Conservation (phyloP, 306 rosid species). For the Dryas drummondii region DNA sequence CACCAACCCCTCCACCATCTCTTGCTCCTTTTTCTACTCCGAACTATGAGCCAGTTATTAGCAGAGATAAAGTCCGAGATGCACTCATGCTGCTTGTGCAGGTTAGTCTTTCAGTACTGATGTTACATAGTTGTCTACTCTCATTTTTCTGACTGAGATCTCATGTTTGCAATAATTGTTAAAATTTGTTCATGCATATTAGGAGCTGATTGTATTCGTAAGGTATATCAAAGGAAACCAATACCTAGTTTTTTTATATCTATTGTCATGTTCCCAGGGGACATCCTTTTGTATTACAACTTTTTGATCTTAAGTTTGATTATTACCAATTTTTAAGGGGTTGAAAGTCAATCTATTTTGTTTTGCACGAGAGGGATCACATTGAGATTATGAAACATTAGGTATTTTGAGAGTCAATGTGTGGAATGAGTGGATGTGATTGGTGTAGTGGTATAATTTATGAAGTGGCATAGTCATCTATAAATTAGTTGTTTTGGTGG, state of each 20-base stretch:
- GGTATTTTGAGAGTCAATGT: background rate
- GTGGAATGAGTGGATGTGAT: background rate
- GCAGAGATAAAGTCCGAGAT: slow-evolving; percentile 76
- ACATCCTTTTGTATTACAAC: slow-evolving; percentile 3
- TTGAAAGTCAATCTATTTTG: no score
- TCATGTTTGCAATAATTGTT: background rate
- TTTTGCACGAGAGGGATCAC: no score
- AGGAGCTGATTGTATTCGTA: background rate
- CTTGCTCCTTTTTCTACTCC: slow-evolving; percentile 41
- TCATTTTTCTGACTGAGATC: background rate
- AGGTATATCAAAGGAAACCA: background rate
- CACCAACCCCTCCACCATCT: slow-evolving; percentile 73
- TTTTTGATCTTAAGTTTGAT: background rate
- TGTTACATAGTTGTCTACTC: background rate
- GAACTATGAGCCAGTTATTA: slow-evolving; percentile 41
- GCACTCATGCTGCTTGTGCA: slow-evolving; percentile 77
- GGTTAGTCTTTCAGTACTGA: slow-evolving; percentile 32
- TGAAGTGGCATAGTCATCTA: background rate
- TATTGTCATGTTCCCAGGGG: background rate
- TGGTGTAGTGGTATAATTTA: background rate
- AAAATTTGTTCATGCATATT: background rate
- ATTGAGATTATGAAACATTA: background rate
- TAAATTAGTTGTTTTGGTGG: background rate
- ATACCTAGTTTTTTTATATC: background rate
- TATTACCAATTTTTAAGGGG: no score